A percentile compares a stretch with the other conserved stretches of the same genome.
phyloP scores from a whole-genome alignment of 2,329 filamentous ascomycete species.

The Colletotrichum gloeosporioides region DNA sequence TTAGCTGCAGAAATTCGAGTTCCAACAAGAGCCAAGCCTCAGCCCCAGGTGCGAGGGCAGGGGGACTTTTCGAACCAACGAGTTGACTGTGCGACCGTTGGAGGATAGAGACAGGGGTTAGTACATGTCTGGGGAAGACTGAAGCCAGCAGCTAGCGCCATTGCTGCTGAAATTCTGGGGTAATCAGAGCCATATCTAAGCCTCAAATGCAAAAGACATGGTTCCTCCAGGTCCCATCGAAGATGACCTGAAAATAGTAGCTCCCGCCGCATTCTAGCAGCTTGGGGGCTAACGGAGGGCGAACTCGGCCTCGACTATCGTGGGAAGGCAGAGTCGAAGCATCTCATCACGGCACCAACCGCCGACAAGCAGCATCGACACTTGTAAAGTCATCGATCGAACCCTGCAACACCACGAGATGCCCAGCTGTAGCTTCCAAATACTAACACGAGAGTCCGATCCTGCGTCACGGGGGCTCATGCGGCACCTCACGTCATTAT shows the following conservation, averaged over 20 bases:
- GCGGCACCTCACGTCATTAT: not conserved
- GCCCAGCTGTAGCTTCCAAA: not conserved
- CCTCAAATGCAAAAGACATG: not conserved
- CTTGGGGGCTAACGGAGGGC: not conserved
- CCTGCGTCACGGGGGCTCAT: not conserved
- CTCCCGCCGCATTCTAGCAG: not conserved
- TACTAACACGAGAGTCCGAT: not conserved
- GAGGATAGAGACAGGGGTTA: not conserved
- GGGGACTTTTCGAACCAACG: not conserved
- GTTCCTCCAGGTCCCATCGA: accelerated
- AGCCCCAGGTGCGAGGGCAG: not conserved
- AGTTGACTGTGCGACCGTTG: not conserved
- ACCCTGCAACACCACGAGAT: not conserved
- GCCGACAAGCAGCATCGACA: not conserved
- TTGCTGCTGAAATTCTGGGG: not conserved
- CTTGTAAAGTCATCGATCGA: accelerated
- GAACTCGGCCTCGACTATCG: not conserved
- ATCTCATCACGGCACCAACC: not conserved
- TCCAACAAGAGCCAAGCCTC: not conserved
- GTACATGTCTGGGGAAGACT: not conserved
- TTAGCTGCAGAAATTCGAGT: not conserved
- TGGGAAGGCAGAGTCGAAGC: not conserved
- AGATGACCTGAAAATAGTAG: not conserved
- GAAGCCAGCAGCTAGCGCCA: not conserved
- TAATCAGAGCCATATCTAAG: not conserved